Evolutionary conservation across 352 stramenopile species (phyloP).

Genomic region (Pythium plurisporium): DNA sequence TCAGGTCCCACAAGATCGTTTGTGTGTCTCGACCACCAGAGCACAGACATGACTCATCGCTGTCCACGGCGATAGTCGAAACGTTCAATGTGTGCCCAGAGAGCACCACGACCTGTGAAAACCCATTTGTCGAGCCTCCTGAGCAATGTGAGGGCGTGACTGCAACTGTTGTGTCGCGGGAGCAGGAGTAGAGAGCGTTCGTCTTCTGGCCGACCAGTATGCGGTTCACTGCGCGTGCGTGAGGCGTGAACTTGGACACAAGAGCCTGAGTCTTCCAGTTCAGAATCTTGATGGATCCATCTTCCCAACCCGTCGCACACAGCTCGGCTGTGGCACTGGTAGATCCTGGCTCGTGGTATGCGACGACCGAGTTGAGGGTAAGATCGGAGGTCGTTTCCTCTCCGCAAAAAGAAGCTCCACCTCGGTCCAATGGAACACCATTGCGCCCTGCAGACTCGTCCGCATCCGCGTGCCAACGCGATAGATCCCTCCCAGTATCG

Average conservation of each 20-base stretch:
- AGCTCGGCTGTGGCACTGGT: not conserved
- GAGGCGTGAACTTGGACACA: conserved; percentile 40
- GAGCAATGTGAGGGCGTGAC: conserved; percentile 8
- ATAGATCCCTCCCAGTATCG: conserved; percentile 24
- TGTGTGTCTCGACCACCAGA: conserved; percentile 79
- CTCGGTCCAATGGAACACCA: not conserved
- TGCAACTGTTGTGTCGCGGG: conserved; percentile 64
- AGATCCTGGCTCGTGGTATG: conserved; percentile 18
- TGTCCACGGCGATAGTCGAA: conserved; percentile 52
- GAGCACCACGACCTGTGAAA: conserved; percentile 15
- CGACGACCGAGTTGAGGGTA: conserved; percentile 49
- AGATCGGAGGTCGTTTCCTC: conserved; percentile 7
- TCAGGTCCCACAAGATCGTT: conserved; percentile 74
- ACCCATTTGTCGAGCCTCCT: not conserved
- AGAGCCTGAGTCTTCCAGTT: conserved; percentile 32
- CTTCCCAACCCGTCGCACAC: conserved; percentile 69
- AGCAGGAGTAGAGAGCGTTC: conserved; percentile 67
- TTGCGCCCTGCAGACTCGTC: conserved; percentile 2
- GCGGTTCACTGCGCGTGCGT: conserved; percentile 58
- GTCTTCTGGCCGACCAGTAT: conserved; percentile 39
- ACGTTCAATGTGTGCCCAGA: conserved; percentile 65
- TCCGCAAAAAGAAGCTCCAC: not conserved
- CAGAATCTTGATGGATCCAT: conserved; percentile 49
- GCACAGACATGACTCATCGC: conserved; percentile 52
- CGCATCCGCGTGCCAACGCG: conserved; percentile 45